Percentiles rank a stretch among this genome's conserved stretches.
These are phyloP conservation scores for Gloeophyllum trabeum DNA, from an alignment of 768 basidiomycete genomes.

Conservation along the genomic window DNA sequence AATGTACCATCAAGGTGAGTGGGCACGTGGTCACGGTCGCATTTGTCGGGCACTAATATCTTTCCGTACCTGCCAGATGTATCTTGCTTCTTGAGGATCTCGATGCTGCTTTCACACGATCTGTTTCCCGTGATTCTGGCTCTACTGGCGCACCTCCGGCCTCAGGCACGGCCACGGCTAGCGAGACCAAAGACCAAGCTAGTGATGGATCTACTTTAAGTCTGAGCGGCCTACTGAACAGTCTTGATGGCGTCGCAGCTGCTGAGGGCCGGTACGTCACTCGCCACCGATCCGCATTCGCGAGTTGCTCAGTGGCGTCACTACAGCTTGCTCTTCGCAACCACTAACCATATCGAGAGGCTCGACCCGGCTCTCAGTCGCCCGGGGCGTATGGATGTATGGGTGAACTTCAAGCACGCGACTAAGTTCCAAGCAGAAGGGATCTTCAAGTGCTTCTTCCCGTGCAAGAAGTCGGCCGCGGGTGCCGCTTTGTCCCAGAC, in stretches of 20 bases:
- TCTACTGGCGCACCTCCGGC: conserved; percentile 66
- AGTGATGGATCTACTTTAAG: conserved; percentile 76
- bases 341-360: conserved; percentile 89
- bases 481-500: conserved; percentile 5
- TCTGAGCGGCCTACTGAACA: conserved; percentile 78
- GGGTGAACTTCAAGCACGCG: conserved; percentile 85
- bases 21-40: conserved; percentile 8
- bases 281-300: conserved; percentile 3
- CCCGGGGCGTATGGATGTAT: conserved; percentile 87
- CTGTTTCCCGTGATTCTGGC: conserved; percentile 68
- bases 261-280: conserved; percentile 70
- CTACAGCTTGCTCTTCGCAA: conserved; percentile 72
- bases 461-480: conserved; percentile 31
- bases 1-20: conserved; percentile 72
- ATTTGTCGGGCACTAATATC: too few relatives aligned
- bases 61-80: conserved; percentile 38
- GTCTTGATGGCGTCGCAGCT: conserved; percentile 77
- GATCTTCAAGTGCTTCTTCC: conserved; percentile 93
- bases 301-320: conserved; percentile 6
- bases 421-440: conserved; percentile 91
- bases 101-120: conserved; percentile 85
- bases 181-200: conserved; percentile 21
- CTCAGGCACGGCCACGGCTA: conserved; percentile 21
- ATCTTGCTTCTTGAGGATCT: conserved; percentile 91
- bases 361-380: conserved; percentile 83